Base-by-base conservation (phyloP, 2,329 filamentous ascomycete genomes). In the Clonostachys solani region DNA sequence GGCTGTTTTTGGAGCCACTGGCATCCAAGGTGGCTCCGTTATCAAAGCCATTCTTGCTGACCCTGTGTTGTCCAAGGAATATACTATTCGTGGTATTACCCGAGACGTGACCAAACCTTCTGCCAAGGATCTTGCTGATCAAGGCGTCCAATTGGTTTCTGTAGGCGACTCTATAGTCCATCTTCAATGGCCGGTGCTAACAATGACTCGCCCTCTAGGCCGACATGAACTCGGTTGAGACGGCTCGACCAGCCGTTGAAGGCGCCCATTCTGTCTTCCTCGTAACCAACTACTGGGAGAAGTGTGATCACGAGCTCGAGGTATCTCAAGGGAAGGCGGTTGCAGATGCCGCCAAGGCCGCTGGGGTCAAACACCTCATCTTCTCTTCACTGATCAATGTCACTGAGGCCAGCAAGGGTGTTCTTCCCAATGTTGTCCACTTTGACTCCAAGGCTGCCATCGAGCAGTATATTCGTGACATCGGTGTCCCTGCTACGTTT, bases 401-500 rank as follows among this genome's bases (percentile, higher is more conserved):
- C 19, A 19, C 17, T 8, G 16, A 45, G 10, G 37, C 42, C 15
- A 48, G n/a, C 29, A 17, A 23, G 5, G 37, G 46, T 6, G 19
- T 18, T 17, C 45, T 33, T 36, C 6, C 35, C 35, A 36, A 36
- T 42, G 15, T 48, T 18, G 23, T 19, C 23, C 47, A 48, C 37
- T 33, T 48, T 7, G 33, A 48, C 36, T 33, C 17, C 36, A 48
- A 48, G 36, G 15, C 19, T 9, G 18, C 9, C 12, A 36, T 48
- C 19, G 47, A 48, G n/a, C 3, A 45, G 47, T 81, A 84, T 52
- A 80, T 84, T 46, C 73, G 76, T 12, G 47, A 55, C 0, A 62
- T 74, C 3, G 70, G 69, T 0, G 60, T 84, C 3, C 70, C 72
- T 2, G 69, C 66, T 12, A 72, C 78, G 0, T 82, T 81, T 56